Base-by-base conservation (phyloP, 495 filamentous ascomycete species). In the Clavariopsis aquatica region DNA sequence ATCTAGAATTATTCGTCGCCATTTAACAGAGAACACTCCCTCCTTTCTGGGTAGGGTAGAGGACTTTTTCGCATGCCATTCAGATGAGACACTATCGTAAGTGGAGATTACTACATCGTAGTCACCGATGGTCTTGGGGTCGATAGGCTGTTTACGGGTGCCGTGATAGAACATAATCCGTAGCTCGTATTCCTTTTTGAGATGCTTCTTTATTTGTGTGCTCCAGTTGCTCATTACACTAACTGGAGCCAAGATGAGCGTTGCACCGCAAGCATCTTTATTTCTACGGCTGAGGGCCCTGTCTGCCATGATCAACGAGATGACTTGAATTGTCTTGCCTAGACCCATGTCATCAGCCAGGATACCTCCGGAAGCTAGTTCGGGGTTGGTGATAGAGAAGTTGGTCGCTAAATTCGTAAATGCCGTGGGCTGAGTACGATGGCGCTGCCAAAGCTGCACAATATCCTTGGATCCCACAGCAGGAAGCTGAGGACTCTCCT, bases 321-420 rank as follows among this genome's bases (percentile, higher is more conserved):
- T 94, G 41, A 91, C 84, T 73, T 96, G 90, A 7, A 97, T 80
- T 0, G 93, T 97, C 76, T 98, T 97, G 15, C 93, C 93, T 6
- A 97, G 78, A 2, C 93, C 93, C 93, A 97, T 97, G 66, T 97
- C 93, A 73, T 97, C 93, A 24, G 91, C 91, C 13, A 96, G 78
- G 31, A 96, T 90, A 34, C 92, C 93, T 47, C 93, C 93, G 66
- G 86, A 89, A 0, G 88, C 84, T 20, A 96, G 78, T 3, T 71
- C 67, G 0, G 92, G 91, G 4, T 71, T 73, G 1, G 72, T 72
- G 1, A 82, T 84, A 0, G 85, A 82, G 70, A 84, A 93, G 64
- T 88, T 87, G 1, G 92, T 93, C 29, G 88, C 91, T 36, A 95
- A 77, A 69, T 96, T 94, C 52, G 80, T 81, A 57, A 87, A 96